These are phyloP conservation scores for Chrysoporthe puriensis DNA, from an alignment of 2,329 filamentous ascomycete species.

Conservation along the genomic window DNA sequence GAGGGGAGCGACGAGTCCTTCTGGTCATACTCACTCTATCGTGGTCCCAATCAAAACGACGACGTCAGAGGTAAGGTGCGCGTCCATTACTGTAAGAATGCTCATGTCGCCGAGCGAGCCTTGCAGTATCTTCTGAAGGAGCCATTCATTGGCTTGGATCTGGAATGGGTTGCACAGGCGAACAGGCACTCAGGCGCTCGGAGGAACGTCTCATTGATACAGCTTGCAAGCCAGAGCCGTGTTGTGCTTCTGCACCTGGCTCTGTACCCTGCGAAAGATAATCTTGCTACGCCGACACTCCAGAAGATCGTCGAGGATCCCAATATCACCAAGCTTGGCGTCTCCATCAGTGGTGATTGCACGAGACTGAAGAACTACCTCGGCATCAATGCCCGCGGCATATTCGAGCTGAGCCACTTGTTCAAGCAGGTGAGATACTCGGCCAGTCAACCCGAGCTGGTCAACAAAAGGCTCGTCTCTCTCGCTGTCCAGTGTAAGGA, in stretches of 20 bases:
- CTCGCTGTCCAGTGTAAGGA: constrained; percentile 73
- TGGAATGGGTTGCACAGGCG: constrained; percentile 75
- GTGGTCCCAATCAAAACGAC: constrained; percentile 49
- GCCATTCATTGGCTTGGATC: constrained; percentile 80
- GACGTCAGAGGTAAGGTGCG: constrained; percentile 53
- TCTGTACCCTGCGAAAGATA: constrained; percentile 54
- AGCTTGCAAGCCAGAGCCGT: constrained; percentile 75
- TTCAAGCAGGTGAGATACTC: constrained; percentile 77
- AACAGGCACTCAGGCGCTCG: constrained; percentile 55
- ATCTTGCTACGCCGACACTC: constrained; percentile 73
- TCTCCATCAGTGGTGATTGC: constrained; percentile 72
- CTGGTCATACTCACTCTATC: constrained; percentile 73
- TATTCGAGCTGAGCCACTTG: constrained; percentile 83
- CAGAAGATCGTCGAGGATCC: constrained; percentile 73
- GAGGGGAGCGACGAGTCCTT: constrained; percentile 54
- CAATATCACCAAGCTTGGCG: constrained; percentile 73
- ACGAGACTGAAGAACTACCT: constrained; percentile 71
- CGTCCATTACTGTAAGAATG: constrained; percentile 78
- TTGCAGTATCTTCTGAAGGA: constrained; percentile 70
- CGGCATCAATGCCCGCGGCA: constrained; percentile 63
- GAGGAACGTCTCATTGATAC: constrained; percentile 78
- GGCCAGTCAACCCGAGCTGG: constrained; percentile 51
- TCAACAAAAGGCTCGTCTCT: constrained; percentile 69
- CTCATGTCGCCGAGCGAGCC: constrained; percentile 68
- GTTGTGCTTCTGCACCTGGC: constrained; percentile 85